phyloP scores from a whole-genome alignment of 2,329 filamentous ascomycete genomes.

The Hypoxylon sp. region DNA sequence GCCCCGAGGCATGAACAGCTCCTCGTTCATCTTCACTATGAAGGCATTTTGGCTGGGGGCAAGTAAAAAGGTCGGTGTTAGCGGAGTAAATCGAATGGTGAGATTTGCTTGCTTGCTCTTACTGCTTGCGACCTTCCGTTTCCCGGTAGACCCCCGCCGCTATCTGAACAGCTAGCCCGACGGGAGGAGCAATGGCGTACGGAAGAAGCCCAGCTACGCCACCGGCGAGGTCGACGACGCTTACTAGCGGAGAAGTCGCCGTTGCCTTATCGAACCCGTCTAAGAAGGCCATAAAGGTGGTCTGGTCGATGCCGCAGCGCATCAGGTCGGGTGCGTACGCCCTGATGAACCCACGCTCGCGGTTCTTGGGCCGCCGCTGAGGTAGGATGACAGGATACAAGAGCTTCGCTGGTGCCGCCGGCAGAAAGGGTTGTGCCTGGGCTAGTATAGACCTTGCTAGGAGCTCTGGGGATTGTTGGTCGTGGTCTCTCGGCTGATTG shows the following conservation, averaged over 20 bases:
- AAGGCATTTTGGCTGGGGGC: slow-evolving; percentile 28
- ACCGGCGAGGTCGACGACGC: slow-evolving; percentile 25
- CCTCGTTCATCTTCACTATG: slow-evolving; percentile 37
- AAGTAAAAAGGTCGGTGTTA: not conserved
- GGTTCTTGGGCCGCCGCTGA: slow-evolving; percentile 37
- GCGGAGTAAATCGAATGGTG: not conserved
- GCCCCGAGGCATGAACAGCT: slow-evolving; percentile 39
- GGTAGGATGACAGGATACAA: slow-evolving; percentile 36
- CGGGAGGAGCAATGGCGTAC: slow-evolving; percentile 10
- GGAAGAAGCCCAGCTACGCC: slow-evolving; percentile 17
- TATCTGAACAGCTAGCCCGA: slow-evolving; percentile 15
- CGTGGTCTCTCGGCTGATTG: not conserved
- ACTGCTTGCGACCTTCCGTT: slow-evolving; percentile 23
- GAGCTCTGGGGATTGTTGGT: not conserved
- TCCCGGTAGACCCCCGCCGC: slow-evolving; percentile 20
- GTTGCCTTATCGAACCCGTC: slow-evolving; percentile 35
- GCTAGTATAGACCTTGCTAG: not conserved
- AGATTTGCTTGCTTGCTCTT: not conserved
- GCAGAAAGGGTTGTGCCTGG: not conserved
- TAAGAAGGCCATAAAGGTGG: slow-evolving; percentile 37
- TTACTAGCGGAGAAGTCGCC: slow-evolving; percentile 8
- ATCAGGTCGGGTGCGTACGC: slow-evolving; percentile 39
- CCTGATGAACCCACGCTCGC: slow-evolving; percentile 37
- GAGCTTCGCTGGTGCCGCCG: slow-evolving; percentile 13
- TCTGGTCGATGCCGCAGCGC: slow-evolving; percentile 36